Percentiles rank a stretch among this genome's conserved stretches.
These are phyloP conservation scores for Clarireedia paspali DNA, from an alignment of 2,329 filamentous ascomycete species.

Conservation along the genomic window DNA sequence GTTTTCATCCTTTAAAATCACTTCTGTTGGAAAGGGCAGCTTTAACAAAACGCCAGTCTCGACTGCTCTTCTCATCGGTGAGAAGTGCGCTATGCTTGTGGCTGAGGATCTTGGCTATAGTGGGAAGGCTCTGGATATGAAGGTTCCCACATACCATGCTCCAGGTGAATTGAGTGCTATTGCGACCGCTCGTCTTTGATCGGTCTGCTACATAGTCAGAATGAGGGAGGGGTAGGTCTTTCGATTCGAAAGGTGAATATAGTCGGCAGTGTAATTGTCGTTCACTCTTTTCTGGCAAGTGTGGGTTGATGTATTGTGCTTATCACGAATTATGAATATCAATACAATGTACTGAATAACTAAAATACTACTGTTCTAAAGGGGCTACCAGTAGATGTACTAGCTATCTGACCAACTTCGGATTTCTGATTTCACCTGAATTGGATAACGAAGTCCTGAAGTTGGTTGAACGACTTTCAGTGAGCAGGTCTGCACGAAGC, in stretches of 20 bases:
- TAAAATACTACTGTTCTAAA: no score
- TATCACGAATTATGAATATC: not conserved
- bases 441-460: no score
- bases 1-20: not conserved
- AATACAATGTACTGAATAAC: no score
- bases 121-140: conserved; percentile 63
- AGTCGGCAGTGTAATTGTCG: not conserved
- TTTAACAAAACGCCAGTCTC: conserved; percentile 41
- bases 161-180: conserved; percentile 36
- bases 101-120: conserved; percentile 40
- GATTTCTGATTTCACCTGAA: no score
- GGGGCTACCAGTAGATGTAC: no score
- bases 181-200: conserved; percentile 7
- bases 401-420: no score
- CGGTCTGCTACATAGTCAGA: no score
- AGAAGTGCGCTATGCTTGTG: conserved; percentile 35
- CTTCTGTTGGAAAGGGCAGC: conserved; percentile 14
- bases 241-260: no score
- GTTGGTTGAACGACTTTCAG: no score
- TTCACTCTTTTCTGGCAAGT: not conserved
- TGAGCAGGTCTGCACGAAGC: no score
- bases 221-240: no score
- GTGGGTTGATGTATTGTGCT: conserved; percentile 6
- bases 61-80: conserved; percentile 36
- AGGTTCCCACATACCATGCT: conserved; percentile 55